Evolutionary conservation across 1,139 yeast species (phyloP).

Genomic region (Citeromyces hawaiiensis): DNA sequence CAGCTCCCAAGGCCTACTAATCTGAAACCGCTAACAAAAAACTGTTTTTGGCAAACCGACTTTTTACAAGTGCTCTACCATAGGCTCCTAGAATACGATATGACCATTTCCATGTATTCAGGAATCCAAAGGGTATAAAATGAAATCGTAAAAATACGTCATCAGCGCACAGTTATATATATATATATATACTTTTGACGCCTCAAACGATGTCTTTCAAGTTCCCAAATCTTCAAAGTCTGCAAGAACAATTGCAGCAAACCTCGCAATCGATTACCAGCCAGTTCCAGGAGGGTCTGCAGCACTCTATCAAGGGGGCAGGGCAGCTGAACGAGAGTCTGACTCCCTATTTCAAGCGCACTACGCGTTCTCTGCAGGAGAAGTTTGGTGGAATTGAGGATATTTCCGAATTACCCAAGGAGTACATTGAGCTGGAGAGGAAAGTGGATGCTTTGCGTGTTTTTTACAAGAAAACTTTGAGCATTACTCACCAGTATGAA

Average conservation of each 20-base stretch:
- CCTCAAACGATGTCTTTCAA: slow-evolving; percentile 29
- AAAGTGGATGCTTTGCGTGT: slow-evolving; percentile 50
- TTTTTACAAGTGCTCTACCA: too few relatives aligned
- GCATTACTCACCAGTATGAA: slow-evolving; percentile 49
- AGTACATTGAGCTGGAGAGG: slow-evolving; percentile 52
- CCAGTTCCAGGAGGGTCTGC: slow-evolving; percentile 25
- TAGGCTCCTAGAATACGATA: too few relatives aligned
- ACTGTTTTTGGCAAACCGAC: too few relatives aligned
- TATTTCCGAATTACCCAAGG: slow-evolving; percentile 59
- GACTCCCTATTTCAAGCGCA: slow-evolving; percentile 44
- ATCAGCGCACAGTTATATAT: neutral
- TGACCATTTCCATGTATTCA: too few relatives aligned
- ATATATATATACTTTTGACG: neutral
- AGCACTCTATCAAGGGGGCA: slow-evolving; percentile 18
- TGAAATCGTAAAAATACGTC: too few relatives aligned
- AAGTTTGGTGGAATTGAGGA: slow-evolving; percentile 59
- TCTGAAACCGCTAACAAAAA: too few relatives aligned
- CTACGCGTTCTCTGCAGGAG: slow-evolving; percentile 52
- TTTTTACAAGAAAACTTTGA: slow-evolving; percentile 45
- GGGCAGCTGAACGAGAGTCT: slow-evolving; percentile 19
- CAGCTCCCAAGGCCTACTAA: too few relatives aligned
- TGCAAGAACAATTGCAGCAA: slow-evolving; percentile 17
- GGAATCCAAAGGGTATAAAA: too few relatives aligned
- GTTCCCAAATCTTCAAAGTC: slow-evolving; percentile 26
- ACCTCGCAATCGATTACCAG: slow-evolving; percentile 31